Evolutionary conservation across 2,329 filamentous ascomycete species (phyloP).

Genomic region (Colletotrichum lentis): DNA sequence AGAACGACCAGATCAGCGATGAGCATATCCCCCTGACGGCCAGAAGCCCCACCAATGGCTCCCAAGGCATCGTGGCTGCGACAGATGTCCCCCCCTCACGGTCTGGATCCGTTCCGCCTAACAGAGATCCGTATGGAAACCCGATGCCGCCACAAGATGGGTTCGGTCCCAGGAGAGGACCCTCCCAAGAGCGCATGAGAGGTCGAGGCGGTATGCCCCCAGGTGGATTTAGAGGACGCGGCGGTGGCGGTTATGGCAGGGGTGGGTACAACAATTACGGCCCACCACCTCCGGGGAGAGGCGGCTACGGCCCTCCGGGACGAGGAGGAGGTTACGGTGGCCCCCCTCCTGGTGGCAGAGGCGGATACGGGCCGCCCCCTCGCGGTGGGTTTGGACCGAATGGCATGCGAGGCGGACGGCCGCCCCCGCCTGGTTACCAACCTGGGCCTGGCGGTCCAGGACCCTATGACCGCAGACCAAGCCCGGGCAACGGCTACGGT

Average conservation of each 20-base stretch:
- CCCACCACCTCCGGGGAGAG: constrained; percentile 47
- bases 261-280: constrained; percentile 51
- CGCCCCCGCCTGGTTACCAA: constrained; percentile 56
- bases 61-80: constrained; percentile 55
- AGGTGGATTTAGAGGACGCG: constrained; percentile 55
- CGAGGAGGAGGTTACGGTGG: constrained; percentile 43
- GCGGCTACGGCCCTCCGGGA: constrained; percentile 56
- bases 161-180: constrained; percentile 58
- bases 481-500: constrained; percentile 50
- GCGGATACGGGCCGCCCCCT: constrained; percentile 57
- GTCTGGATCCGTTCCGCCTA: constrained; percentile 51
- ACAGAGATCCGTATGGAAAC: constrained; percentile 72
- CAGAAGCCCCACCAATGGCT: constrained; percentile 67
- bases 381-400: constrained; percentile 47
- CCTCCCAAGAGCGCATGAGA: constrained; percentile 59
- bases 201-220: constrained; percentile 58
- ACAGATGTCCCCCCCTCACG: constrained; percentile 49
- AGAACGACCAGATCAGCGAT: constrained; percentile 69
- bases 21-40: constrained; percentile 76
- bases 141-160: constrained; percentile 54
- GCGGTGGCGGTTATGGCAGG: constrained; percentile 52
- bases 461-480: constrained; percentile 51
- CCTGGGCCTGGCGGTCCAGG: constrained; percentile 42
- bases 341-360: constrained; percentile 49
- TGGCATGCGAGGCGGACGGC: constrained; percentile 50